A percentile compares a stretch with the other conserved stretches of the same genome.
phyloP scores from a whole-genome alignment of 257 asterid genomes.

The Nyctanthes arbortristis region DNA sequence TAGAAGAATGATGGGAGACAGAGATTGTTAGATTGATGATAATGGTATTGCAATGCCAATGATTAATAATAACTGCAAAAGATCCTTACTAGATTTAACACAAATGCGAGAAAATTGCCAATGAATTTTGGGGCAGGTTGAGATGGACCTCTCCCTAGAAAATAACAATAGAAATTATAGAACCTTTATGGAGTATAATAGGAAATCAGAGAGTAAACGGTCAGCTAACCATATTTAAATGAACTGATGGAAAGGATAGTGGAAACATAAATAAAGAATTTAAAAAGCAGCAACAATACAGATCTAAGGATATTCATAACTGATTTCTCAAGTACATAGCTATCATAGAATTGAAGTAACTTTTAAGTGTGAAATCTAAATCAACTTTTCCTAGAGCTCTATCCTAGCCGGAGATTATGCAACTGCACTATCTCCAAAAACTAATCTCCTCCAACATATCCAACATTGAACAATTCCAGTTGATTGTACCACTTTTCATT shows the following conservation, averaged over 20 bases:
- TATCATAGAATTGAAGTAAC: background rate
- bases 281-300: background rate
- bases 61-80: constrained; percentile 11
- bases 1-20: constrained; percentile 26
- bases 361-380: background rate
- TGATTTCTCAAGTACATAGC: background rate
- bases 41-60: constrained; percentile 11
- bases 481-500: too few relatives aligned
- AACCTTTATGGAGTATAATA: constrained; percentile 5
- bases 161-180: constrained; percentile 14
- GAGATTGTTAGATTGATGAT: constrained; percentile 1
- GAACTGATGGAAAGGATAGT: background rate
- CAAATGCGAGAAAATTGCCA: constrained; percentile 79
- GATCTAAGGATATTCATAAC: background rate
- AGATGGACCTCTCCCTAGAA: constrained; percentile 84
- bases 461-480: background rate
- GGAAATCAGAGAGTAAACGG: background rate
- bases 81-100: constrained; percentile 70
- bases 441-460: background rate
- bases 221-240: background rate
- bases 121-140: constrained; percentile 82
- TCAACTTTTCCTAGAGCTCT: background rate
- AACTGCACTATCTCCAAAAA: background rate
- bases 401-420: background rate
- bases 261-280: too few relatives aligned